Evolutionary conservation across 2,329 filamentous ascomycete species (phyloP), one percentile per base, ranked within the genome.

Genomic region (Fusarium tjaetaba): DNA sequence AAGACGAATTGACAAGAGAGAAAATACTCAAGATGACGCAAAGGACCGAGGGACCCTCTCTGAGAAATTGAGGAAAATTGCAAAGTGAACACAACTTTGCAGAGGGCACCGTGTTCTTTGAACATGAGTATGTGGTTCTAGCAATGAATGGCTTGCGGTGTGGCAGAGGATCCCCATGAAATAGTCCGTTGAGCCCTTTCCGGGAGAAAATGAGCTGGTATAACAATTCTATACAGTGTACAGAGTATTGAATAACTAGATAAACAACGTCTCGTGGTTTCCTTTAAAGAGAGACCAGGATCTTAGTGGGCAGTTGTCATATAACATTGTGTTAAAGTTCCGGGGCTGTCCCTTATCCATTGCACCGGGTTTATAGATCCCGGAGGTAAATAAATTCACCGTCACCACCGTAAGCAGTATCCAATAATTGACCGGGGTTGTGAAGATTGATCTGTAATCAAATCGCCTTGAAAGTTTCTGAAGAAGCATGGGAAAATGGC

Each of bases 11-110:
- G 28, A 48, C 39, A 24, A 45, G 18, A 41, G 43, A 56, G 49
- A 55, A 75, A 65, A 59, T 46, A 58, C 41, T 61, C 42, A 66
- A 53, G 59, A 73, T 76, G 72, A 73, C 62, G 69, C 65, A 68
- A 52, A 68, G 61, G 53, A 64, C 20, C 42, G 36, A 42, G 51
- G n/a, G 55, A 53, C 62, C 59, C 62, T 67, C 53, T 36, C 20
- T 46, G 42, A 42, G 55, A 62, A 46, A 48, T 49, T 48, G 34
- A 48, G 26, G 41, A 56, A 52, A 30, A 24, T 18, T 22, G 57
- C 16, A 38, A 58, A 42, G 42, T 24, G 48, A 65, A 68, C 28
- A 30, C 26, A 30, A 38, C 41, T 39, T 49, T 39, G 24, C 11
- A 61, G 51, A 56, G 26, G 30, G 34, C 59, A 46, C 52, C 41